Base-by-base conservation (phyloP, 208 protist genomes). In the Wallacemonas sp. region DNA sequence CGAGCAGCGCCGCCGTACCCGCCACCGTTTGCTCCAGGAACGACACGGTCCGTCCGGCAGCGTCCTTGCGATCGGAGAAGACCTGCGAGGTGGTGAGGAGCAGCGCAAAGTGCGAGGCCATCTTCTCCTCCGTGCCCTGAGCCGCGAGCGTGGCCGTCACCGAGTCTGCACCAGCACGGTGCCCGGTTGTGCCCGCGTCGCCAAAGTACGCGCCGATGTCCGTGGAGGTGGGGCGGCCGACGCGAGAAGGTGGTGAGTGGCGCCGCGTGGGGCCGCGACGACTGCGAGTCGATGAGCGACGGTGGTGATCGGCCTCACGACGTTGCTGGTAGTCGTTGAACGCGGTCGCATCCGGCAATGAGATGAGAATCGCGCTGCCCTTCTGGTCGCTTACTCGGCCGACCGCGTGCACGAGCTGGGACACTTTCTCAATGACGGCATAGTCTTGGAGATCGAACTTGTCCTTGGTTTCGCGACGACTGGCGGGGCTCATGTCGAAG, bases 31-130 rank as follows among this genome's bases (percentile, higher is more conserved):
- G 81, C 62, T 96, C 91, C 18, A 96, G 41, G 52, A 93, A 96
- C 31, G 69, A 81, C 8, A 91, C 82, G 0, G 65, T 84, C 18
- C 65, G 50, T 1, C 46, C 61, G 14, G 67, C 55, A 11, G 65
- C 57, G 0, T 67, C 69, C 33, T 85, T 77, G 12, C 72, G 73
- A 36, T 23, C 76, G 32, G 78, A 61, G 28, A 93, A 73, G 0
- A 96, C 91, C 46, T 77, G 66, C 2, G 86, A 89, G 7, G 91
- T 92, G 22, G 91, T 92, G 16, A 96, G 86, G 32, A 96, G 67
- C 5, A 93, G 77, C 1, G 77, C 86, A 23, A 78, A 54, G 31
- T 52, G 59, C 33, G 65, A 41, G 23, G 54, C 31, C 20, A 52
- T 28, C 26, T 59, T 46, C 38, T 64, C 29, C n/a, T 52, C 16